Evolutionary conservation across 148 eudicot species (phyloP).

Genomic region (Amaranthus hypochondriacus): DNA sequence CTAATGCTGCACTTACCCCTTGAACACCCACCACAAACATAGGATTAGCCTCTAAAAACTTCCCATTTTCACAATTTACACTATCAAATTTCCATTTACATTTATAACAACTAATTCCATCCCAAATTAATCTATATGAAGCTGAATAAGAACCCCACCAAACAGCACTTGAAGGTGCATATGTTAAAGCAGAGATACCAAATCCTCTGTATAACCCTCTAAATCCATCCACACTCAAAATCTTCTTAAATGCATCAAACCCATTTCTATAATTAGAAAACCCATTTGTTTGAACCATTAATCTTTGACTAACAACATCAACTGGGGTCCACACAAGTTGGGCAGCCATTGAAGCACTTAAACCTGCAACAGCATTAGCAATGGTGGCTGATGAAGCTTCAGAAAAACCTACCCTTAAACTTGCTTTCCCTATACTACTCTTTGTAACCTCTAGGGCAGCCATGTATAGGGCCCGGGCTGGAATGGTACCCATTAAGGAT

Average conservation of each 20-base stretch:
- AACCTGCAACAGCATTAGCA: conserved; percentile 67
- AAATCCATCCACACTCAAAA: conserved; percentile 54
- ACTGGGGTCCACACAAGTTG: conserved; percentile 97
- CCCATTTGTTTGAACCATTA: conserved; percentile 64
- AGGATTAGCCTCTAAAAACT: conserved; percentile 29
- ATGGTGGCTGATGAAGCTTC: conserved; percentile 50
- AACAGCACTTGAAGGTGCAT: conserved; percentile 65
- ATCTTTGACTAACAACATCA: conserved; percentile 87
- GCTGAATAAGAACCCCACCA: conserved; percentile 74
- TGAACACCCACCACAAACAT: conserved; percentile 49
- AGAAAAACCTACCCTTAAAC: conserved; percentile 46
- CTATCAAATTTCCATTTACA: conserved; percentile 44
- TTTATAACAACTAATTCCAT: conserved; percentile 46
- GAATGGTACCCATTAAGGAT: conserved; percentile 77
- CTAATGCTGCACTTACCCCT: conserved; percentile 61
- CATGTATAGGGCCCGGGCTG: conserved; percentile 83
- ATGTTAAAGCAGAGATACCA: conserved; percentile 62
- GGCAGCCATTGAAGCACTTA: conserved; percentile 78
- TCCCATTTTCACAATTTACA: conserved; percentile 25
- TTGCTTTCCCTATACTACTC: conserved; percentile 49
- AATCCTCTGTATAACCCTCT: conserved; percentile 71
- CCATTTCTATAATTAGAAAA: conserved; percentile 41
- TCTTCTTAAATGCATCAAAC: conserved; percentile 73
- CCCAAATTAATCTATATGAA: conserved; percentile 55
- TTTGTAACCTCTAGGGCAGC: conserved; percentile 75